Evolutionary conservation across 352 stramenopile genomes (phyloP).

Genomic region (Pythium aristosporum): DNA sequence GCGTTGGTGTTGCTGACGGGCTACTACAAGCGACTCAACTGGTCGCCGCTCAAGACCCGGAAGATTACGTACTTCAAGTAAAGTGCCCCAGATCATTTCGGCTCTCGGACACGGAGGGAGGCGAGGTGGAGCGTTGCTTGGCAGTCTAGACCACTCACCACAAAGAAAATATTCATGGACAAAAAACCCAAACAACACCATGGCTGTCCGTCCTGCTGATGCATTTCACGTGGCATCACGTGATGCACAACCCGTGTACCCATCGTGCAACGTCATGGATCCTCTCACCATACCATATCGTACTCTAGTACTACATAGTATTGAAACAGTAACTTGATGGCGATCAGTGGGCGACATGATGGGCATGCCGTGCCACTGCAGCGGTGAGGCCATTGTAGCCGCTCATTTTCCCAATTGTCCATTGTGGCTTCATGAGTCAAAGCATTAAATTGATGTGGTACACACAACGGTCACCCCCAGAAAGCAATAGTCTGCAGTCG

Average conservation of each 20-base stretch:
- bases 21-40: conserved; percentile 99
- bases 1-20: conserved; percentile 92
- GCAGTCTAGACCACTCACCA: conserved; percentile 27
- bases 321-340: too few species aligned
- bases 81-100: conserved; percentile 14
- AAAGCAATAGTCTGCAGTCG: conserved; percentile 10
- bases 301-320: too few species aligned
- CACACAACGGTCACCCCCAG: conserved; percentile 8
- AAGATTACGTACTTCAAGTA: conserved; percentile 98
- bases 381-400: conserved; percentile 9
- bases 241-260: too few species aligned
- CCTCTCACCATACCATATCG: too few species aligned
- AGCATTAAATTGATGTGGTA: not conserved
- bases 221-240: not conserved
- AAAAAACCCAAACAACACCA: conserved; percentile 10
- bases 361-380: not conserved
- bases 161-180: conserved; percentile 26
- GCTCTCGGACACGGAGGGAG: conserved; percentile 16
- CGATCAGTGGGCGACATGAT: too few species aligned
- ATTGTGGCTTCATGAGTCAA: conserved; percentile 1
- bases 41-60: conserved; percentile 96
- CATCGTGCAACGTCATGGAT: too few species aligned
- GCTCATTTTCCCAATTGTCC: conserved; percentile 14
- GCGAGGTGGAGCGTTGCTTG: conserved; percentile 25
- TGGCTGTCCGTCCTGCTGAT: not conserved